These are phyloP conservation scores for Hyaloscypha hepaticicola DNA, from an alignment of 495 filamentous ascomycete species.

Conservation along the genomic window DNA sequence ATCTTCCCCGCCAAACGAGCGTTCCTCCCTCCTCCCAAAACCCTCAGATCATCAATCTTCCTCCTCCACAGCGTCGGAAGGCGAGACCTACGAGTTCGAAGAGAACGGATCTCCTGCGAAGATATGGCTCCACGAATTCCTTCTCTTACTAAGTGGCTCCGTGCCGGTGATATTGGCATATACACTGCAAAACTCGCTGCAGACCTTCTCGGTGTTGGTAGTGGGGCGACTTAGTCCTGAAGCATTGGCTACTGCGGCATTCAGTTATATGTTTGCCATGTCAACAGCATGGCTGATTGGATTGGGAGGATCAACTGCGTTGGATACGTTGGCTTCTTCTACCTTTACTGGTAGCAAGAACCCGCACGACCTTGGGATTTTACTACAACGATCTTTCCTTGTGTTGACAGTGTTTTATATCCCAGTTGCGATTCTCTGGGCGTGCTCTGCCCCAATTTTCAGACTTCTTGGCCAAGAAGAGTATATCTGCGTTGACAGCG, in stretches of 20 bases:
- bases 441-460: constrained; percentile 75
- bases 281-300: constrained; percentile 88
- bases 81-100: constrained; percentile 26
- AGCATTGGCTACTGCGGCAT: constrained; percentile 79
- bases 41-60: constrained; percentile 8
- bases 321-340: constrained; percentile 84
- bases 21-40: constrained; percentile 31
- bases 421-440: constrained; percentile 74
- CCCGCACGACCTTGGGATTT: constrained; percentile 76
- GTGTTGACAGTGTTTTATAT: constrained; percentile 74
- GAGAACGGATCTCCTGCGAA: constrained; percentile 18
- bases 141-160: constrained; percentile 64
- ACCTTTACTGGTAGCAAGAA: constrained; percentile 84
- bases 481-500: constrained; percentile 71
- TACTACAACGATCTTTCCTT: constrained; percentile 78
- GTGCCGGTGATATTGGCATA: constrained; percentile 87
- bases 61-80: constrained; percentile 15
- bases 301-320: constrained; percentile 85
- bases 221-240: constrained; percentile 80
- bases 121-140: constrained; percentile 60
- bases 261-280: constrained; percentile 94
- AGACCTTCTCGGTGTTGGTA: constrained; percentile 81
- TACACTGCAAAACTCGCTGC: constrained; percentile 83
- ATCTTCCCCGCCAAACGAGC: constrained; percentile 28
- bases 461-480: constrained; percentile 75